phyloP scores from a whole-genome alignment of 306 rosid species.

The Biancaea sappan region DNA sequence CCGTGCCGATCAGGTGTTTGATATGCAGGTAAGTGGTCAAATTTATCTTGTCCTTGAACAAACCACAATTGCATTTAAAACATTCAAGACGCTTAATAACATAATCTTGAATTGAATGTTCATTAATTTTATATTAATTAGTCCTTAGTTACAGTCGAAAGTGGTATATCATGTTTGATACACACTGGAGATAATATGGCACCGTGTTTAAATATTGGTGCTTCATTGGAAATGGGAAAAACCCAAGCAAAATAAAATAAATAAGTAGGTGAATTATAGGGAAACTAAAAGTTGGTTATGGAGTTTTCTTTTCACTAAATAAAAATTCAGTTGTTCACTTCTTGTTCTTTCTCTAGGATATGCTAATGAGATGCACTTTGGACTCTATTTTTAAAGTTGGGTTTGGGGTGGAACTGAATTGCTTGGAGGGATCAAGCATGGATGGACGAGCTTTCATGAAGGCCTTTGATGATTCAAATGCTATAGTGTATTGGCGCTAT shows the following conservation, averaged over 20 bases:
- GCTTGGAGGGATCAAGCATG: neutral
- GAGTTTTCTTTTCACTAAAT: neutral
- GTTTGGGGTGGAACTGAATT: neutral
- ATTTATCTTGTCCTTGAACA: too few relatives aligned
- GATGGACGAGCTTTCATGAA: neutral
- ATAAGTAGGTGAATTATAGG: neutral
- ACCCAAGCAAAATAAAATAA: neutral
- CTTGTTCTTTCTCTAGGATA: neutral
- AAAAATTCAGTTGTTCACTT: too few relatives aligned
- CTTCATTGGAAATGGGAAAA: neutral
- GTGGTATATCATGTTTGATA: too few relatives aligned
- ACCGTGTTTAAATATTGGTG: too few relatives aligned
- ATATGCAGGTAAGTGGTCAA: slow-evolving; percentile 39
- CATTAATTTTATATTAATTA: too few relatives aligned
- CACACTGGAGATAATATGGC: too few relatives aligned
- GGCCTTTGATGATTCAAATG: slow-evolving; percentile 5
- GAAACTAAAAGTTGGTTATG: neutral
- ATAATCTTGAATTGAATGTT: neutral
- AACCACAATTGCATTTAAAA: neutral
- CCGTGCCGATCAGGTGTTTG: slow-evolving; percentile 28
- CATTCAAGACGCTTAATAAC: neutral
- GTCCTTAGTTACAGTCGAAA: too few relatives aligned
- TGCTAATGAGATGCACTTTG: neutral
- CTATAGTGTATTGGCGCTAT: neutral
- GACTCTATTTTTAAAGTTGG: neutral